Evolutionary conservation across 225 moss, liverwort and hornwort species (phyloP).

Genomic region (Physcomitrium patens): DNA sequence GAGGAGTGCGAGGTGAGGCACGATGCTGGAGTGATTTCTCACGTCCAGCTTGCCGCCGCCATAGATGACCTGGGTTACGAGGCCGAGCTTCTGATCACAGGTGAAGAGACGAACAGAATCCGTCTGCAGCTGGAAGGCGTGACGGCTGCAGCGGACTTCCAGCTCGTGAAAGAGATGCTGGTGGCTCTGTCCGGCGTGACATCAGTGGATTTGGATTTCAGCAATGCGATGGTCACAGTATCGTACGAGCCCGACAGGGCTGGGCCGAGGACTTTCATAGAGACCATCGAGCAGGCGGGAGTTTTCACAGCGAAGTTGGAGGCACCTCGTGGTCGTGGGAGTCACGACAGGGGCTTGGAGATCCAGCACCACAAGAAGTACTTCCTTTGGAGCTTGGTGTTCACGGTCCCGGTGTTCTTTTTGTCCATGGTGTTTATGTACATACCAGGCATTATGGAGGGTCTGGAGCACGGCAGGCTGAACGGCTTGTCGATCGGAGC

Average conservation of each 20-base stretch:
- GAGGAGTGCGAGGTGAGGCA: conserved; percentile 92
- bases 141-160: conserved; percentile 49
- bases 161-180: conserved; percentile 69
- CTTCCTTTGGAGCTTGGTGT: conserved; percentile 92
- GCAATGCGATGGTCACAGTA: conserved; percentile 50
- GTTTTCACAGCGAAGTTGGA: conserved; percentile 67
- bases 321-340: conserved; percentile 56
- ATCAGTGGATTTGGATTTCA: conserved; percentile 72
- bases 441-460: conserved; percentile 72
- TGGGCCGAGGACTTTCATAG: conserved; percentile 84
- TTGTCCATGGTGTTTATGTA: conserved; percentile 92
- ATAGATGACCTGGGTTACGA: conserved; percentile 89
- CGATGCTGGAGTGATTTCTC: conserved; percentile 61
- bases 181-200: conserved; percentile 74
- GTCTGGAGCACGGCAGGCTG: conserved; percentile 66
- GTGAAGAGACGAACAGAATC: conserved; percentile 84
- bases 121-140: conserved; percentile 71
- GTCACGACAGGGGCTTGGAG: conserved; percentile 68
- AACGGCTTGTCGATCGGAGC: conserved; percentile 77
- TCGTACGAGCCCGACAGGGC: conserved; percentile 84
- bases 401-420: conserved; percentile 85
- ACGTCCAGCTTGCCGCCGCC: conserved; percentile 52
- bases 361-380: conserved; percentile 58
- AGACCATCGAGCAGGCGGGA: conserved; percentile 74
- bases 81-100: conserved; percentile 80